Conservation (phyloP, 75 land plant genomes). For the Sequoiadendron giganteum region DNA sequence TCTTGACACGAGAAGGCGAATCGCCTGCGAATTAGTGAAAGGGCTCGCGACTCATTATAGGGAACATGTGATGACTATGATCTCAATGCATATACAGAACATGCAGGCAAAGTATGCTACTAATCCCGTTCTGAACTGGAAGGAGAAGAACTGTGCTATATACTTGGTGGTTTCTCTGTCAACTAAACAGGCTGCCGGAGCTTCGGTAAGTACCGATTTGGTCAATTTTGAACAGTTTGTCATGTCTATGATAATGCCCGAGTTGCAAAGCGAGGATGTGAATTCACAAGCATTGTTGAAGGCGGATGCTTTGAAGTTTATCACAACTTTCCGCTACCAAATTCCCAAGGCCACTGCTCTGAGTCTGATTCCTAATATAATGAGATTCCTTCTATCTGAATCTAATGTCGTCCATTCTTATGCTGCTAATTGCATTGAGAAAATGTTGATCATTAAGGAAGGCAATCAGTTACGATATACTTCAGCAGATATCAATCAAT, state of each 20-base stretch:
- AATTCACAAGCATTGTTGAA: constrained; percentile 75
- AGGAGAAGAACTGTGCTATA: constrained; percentile 87
- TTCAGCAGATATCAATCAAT: constrained; percentile 58
- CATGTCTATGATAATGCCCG: constrained; percentile 73
- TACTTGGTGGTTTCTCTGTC: constrained; percentile 90
- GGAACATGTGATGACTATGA: constrained; percentile 62
- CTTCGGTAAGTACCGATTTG: constrained; percentile 54
- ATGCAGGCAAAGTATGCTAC: constrained; percentile 51
- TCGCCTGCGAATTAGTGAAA: constrained; percentile 94
- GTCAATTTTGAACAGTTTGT: constrained; percentile 81
- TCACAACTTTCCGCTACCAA: constrained; percentile 75
- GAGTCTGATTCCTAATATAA: constrained; percentile 65
- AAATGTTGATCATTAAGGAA: constrained; percentile 83
- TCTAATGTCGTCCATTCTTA: constrained; percentile 99
- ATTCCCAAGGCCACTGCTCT: constrained; percentile 64
- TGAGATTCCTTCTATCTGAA: constrained; percentile 67
- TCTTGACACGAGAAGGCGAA: constrained; percentile 86
- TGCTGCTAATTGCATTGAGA: constrained; percentile 92
- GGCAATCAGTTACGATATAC: constrained; percentile 56
- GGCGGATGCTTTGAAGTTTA: constrained; percentile 92
- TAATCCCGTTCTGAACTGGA: constrained; percentile 88
- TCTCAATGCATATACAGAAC: constrained; percentile 56
- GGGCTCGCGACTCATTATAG: constrained; percentile 77
- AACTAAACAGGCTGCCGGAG: constrained; percentile 59
- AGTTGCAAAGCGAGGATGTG: constrained; percentile 67